Percentiles rank a stretch among this genome's conserved stretches.
Evolutionary conservation across 2,329 filamentous ascomycete species (phyloP).

Genomic region (Alternaria triticina): DNA sequence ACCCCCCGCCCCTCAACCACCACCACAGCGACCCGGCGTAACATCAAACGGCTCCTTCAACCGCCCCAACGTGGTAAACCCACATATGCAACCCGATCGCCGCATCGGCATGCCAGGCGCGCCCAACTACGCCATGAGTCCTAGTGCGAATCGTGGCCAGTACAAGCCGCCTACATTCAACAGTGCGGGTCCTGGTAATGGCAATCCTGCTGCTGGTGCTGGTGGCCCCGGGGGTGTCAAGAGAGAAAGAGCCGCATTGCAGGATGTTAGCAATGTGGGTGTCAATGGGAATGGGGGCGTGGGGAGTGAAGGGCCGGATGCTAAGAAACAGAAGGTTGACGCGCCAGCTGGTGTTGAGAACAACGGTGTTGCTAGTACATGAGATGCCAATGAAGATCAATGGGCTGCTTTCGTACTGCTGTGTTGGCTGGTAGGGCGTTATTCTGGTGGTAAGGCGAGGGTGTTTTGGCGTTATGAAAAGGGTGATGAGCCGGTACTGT

Average conservation of each 20-base stretch:
- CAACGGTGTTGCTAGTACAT: conserved; percentile 6
- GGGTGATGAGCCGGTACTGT: background rate
- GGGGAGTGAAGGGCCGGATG: conserved; percentile 40
- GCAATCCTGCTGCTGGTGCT: background rate
- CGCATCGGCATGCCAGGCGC: conserved; percentile 58
- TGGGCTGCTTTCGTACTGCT: background rate
- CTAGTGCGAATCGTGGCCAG: conserved; percentile 51
- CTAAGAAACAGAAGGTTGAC: conserved; percentile 52
- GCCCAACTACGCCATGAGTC: conserved; percentile 46
- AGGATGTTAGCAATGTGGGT: conserved; percentile 56
- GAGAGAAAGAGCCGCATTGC: conserved; percentile 46
- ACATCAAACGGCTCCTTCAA: conserved; percentile 20
- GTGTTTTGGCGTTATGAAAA: background rate
- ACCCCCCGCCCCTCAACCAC: conserved; percentile 20
- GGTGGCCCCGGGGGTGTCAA: conserved; percentile 19
- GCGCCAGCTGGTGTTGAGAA: conserved; percentile 29
- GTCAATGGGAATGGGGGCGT: conserved; percentile 27
- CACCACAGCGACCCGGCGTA: conserved; percentile 17
- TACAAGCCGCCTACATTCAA: conserved; percentile 54
- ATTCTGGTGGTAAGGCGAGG: background rate
- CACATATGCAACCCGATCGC: conserved; percentile 54
- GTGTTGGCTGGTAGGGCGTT: background rate
- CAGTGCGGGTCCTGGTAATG: conserved; percentile 7
- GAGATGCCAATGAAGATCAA: too few relatives aligned
- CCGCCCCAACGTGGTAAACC: conserved; percentile 55